Base-by-base conservation (phyloP, 768 basidiomycete genomes). In the Leccinellum rugosiceps region DNA sequence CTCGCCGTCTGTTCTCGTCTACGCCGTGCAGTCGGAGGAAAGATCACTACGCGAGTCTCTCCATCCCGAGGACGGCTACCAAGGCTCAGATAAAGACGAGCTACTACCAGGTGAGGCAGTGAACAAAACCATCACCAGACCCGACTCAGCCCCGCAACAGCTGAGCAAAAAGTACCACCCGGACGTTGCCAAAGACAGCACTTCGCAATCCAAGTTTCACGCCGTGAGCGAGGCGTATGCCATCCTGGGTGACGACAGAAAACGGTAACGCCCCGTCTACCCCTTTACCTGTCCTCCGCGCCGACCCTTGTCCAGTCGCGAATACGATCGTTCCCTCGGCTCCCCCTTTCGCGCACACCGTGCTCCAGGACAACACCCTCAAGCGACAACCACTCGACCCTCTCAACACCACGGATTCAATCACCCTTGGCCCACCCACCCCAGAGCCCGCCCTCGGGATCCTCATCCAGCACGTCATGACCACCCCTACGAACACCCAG, bases 161-260 rank as follows among this genome's bases (percentile, higher is more conserved):
- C 64, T 82, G 52, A 81, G 80, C 73, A 82, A 82, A 57, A 59
- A 68, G 58, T 72, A 74, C 50, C 81, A 82, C 53, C 80, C 80
- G 1, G 80, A 81, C 61, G 62, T 77, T 9, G 72, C 71, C 52
- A 67, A 70, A 34, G 78, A 80, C 51, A 66, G 65, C 6, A 47
- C 58, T 3, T 73, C 79, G 2, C 74, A 71, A 54, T 66, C 70
- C 55, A 79, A 68, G 50, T 81, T 79, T 56, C 77, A 77, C 50
- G 73, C 68, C 0, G 74, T 79, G 50, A 80, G 77, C 60, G 81
- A 80, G 50, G 80, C 80, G 3, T 82, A 80, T 46, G 67, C 75
- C 1, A 59, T 80, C 19, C 68, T 81, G 8, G 75, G 77, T 7
- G 74, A 81, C 49, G 78, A 80, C 53, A 68, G 79, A 47, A 74